These are phyloP conservation scores for Fusarium illudens DNA, from an alignment of 2,329 filamentous ascomycete species.

Conservation along the genomic window DNA sequence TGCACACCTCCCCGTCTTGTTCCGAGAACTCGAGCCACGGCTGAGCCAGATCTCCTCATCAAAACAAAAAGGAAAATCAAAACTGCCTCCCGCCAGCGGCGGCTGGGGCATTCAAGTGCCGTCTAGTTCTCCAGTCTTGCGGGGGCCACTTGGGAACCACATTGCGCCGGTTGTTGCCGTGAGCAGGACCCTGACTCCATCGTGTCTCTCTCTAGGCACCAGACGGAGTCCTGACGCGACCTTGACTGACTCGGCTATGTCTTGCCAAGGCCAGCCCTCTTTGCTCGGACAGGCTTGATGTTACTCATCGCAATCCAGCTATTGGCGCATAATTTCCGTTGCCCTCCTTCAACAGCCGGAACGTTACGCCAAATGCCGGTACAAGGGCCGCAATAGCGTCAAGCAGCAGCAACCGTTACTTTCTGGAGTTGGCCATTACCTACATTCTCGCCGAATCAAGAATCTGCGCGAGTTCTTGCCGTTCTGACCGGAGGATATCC, in stretches of 20 bases:
- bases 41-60: background rate
- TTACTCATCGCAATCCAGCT: constrained; percentile 6
- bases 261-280: constrained; percentile 4
- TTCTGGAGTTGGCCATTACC: background rate
- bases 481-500: background rate
- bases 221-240: background rate
- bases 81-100: background rate
- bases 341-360: constrained; percentile 13
- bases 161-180: background rate
- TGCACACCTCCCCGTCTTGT: background rate
- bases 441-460: background rate
- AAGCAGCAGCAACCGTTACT: background rate
- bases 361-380: constrained; percentile 10
- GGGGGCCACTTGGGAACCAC: background rate
- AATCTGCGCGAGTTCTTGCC: background rate
- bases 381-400: background rate
- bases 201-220: constrained; percentile 1
- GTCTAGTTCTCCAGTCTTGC: background rate
- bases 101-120: background rate
- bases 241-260: background rate
- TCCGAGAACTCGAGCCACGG: background rate
- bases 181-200: constrained; percentile 6
- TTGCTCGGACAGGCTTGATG: background rate
- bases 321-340: constrained; percentile 31
- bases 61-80: background rate